A percentile compares a stretch with the other conserved stretches of the same genome.
These are phyloP conservation scores for Colletotrichum sp. DNA, from an alignment of 2,329 filamentous ascomycete genomes.

Conservation along the genomic window DNA sequence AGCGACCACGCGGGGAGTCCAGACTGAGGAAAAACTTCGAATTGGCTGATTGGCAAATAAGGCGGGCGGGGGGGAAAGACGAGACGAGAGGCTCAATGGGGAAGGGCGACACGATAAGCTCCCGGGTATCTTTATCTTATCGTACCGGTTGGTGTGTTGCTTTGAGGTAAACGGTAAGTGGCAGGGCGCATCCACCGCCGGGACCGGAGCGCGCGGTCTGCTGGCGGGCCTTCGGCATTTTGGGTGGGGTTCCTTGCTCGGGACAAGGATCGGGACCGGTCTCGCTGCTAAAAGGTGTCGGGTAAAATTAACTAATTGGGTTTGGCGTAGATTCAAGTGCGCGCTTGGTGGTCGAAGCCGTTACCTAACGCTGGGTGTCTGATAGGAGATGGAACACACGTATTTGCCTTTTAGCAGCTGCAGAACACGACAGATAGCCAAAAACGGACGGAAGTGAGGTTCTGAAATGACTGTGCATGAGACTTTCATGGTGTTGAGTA, in stretches of 20 bases:
- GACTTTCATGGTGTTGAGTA: background rate
- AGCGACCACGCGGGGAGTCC: background rate
- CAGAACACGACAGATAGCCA: background rate
- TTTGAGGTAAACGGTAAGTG: background rate
- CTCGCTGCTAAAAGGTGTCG: background rate
- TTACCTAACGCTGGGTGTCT: background rate
- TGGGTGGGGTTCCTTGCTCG: background rate
- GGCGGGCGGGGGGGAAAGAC: background rate
- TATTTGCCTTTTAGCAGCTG: background rate
- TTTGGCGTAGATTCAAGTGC: background rate
- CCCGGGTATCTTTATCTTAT: conserved; percentile 16
- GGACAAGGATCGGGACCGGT: background rate
- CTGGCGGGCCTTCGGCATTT: background rate
- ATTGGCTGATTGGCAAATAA: background rate
- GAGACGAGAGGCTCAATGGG: conserved; percentile 12
- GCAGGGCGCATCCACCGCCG: background rate
- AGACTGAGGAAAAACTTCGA: background rate
- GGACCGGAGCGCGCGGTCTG: conserved; percentile 2
- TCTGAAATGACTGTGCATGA: background rate
- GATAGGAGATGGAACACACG: background rate
- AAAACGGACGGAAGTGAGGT: background rate
- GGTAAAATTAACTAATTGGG: background rate
- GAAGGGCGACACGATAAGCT: conserved; percentile 19
- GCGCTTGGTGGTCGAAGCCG: background rate
- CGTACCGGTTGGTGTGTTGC: background rate